Conservation (phyloP, 2,329 filamentous ascomycete species). For the Lachnellula subtilissima region DNA sequence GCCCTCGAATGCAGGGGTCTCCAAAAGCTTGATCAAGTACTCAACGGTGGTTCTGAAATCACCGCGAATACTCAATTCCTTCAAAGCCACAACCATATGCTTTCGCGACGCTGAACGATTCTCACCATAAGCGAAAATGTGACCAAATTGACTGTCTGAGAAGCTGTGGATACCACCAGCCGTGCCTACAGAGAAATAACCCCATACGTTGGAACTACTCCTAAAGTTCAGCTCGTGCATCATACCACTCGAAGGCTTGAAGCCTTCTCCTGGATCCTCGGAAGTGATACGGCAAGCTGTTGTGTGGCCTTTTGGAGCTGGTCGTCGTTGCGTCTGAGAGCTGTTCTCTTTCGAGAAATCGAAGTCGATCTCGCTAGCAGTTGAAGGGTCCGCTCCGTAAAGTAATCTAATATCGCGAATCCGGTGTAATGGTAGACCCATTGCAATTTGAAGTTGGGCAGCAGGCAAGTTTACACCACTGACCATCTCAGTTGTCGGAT, state of each 20-base stretch:
- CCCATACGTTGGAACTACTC: slow-evolving; percentile 98
- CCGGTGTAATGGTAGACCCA: slow-evolving; percentile 94
- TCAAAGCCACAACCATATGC: slow-evolving; percentile 98
- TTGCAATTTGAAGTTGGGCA: slow-evolving; percentile 96
- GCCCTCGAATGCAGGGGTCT: slow-evolving; percentile 96
- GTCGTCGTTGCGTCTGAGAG: slow-evolving; percentile 77
- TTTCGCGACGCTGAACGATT: slow-evolving; percentile 94
- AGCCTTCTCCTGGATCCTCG: slow-evolving; percentile 96
- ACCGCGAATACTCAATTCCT: slow-evolving; percentile 98
- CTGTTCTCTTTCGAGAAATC: slow-evolving; percentile 88
- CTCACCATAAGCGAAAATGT: slow-evolving; percentile 98
- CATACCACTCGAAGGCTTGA: slow-evolving; percentile 98
- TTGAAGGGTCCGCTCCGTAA: slow-evolving; percentile 91
- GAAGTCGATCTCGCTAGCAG: slow-evolving; percentile 85
- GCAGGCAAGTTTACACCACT: slow-evolving; percentile 95
- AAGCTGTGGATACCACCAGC: slow-evolving; percentile 98
- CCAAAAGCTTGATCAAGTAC: slow-evolving; percentile 96
- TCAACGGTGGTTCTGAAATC: slow-evolving; percentile 98
- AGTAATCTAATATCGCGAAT: slow-evolving; percentile 94
- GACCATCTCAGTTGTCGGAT: slow-evolving; percentile 99
- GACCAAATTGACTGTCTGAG: slow-evolving; percentile 97
- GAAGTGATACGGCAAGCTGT: slow-evolving; percentile 99
- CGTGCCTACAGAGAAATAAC: slow-evolving; percentile 98
- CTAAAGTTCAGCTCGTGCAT: slow-evolving; percentile 99
- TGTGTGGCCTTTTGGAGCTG: slow-evolving; percentile 91